A percentile compares a stretch with the other conserved stretches of the same genome.
phyloP scores from a whole-genome alignment of 2,329 filamentous ascomycete genomes.

The Metarhizium sp. region DNA sequence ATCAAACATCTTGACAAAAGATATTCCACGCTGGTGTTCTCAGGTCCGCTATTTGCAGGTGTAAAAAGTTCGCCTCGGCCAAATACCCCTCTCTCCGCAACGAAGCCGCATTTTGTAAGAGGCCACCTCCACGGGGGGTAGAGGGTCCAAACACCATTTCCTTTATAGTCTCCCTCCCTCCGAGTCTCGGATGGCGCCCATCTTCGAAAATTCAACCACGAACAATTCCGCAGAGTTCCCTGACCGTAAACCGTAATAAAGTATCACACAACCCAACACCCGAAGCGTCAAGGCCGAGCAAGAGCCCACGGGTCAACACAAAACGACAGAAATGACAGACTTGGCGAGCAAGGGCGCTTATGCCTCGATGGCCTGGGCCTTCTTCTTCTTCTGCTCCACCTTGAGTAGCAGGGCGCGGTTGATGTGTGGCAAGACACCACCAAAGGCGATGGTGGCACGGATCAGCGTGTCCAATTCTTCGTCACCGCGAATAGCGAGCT shows the following conservation, averaged over 20 bases:
- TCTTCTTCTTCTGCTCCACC: conserved; percentile 99
- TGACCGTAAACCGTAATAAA: conserved; percentile 2
- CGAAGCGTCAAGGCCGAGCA: background rate
- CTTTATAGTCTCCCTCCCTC: background rate
- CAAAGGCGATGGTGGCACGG: conserved; percentile 93
- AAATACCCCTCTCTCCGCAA: background rate
- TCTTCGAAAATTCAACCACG: background rate
- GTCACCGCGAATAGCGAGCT: conserved; percentile 96
- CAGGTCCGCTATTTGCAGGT: background rate
- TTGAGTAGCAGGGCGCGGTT: conserved; percentile 93
- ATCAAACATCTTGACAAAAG: background rate
- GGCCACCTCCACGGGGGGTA: background rate
- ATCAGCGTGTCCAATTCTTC: conserved; percentile 97
- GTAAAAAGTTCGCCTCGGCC: background rate
- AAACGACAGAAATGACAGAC: conserved; percentile 4
- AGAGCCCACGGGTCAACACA: conserved; percentile 8
- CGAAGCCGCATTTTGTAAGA: background rate
- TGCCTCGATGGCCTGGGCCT: conserved; percentile 47
- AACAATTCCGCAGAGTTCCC: conserved; percentile 2
- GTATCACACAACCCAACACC: conserved; percentile 2
- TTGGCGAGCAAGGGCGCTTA: conserved; percentile 15
- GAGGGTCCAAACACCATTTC: background rate
- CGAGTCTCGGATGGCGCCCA: background rate
- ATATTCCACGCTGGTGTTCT: background rate
- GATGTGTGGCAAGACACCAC: conserved; percentile 97